phyloP scores from a whole-genome alignment of 2,329 filamentous ascomycete genomes.

The Bipolaris victoriae region DNA sequence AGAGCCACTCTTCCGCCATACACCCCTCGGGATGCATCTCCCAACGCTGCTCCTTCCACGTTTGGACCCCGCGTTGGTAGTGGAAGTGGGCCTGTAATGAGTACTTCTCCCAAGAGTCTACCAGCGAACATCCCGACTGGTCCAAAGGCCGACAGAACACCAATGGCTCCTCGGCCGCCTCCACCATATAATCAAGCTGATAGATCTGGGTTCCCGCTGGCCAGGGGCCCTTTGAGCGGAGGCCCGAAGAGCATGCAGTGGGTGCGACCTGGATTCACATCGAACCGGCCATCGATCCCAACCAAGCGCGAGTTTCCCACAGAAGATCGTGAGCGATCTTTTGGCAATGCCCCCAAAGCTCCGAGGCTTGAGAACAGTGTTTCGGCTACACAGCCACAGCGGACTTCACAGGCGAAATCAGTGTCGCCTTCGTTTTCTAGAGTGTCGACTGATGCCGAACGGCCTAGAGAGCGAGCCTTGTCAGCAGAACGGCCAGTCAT shows the following conservation, averaged over 20 bases:
- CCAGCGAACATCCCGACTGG: constrained; percentile 50
- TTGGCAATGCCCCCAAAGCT: constrained; percentile 42
- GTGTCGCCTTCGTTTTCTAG: constrained; percentile 30
- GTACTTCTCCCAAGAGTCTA: constrained; percentile 46
- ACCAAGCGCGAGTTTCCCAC: constrained; percentile 54
- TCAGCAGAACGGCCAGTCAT: constrained; percentile 30
- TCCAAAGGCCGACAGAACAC: constrained; percentile 47
- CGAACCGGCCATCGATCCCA: constrained; percentile 46
- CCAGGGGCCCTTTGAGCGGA: constrained; percentile 43
- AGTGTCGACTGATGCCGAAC: constrained; percentile 22
- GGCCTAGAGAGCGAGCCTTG: constrained; percentile 28
- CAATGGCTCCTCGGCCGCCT: constrained; percentile 40
- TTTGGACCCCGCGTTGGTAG: constrained; percentile 33
- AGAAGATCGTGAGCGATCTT: constrained; percentile 51
- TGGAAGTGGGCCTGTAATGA: constrained; percentile 30
- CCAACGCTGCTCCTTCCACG: constrained; percentile 31
- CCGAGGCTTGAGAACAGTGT: constrained; percentile 39
- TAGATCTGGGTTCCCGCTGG: constrained; percentile 34
- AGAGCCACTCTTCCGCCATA: constrained; percentile 36
- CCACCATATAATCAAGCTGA: constrained; percentile 40
- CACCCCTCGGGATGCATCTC: constrained; percentile 36
- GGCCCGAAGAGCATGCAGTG: constrained; percentile 51
- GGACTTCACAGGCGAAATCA: constrained; percentile 31
- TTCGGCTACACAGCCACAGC: constrained; percentile 26
- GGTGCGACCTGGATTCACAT: constrained; percentile 50